These are phyloP conservation scores for Psilocybe tampanensis DNA, from an alignment of 768 basidiomycete genomes.

Conservation along the genomic window DNA sequence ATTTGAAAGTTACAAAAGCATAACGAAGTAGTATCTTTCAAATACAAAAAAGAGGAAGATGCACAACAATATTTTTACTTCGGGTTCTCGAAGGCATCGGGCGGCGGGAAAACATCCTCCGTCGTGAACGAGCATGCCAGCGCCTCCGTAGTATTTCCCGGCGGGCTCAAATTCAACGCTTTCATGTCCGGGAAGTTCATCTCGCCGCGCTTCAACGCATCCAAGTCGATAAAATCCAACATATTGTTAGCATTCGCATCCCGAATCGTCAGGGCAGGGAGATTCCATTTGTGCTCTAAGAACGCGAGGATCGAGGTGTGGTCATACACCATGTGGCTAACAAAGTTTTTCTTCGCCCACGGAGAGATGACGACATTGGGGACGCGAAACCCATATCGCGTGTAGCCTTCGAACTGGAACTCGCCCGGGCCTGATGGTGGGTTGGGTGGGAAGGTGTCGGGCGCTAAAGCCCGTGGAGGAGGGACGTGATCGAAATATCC, in stretches of 20 bases:
- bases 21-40: no score
- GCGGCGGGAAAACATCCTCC: background rate
- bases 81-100: background rate
- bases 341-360: background rate
- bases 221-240: slow-evolving; percentile 1
- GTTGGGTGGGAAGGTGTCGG: background rate
- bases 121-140: slow-evolving; percentile 1
- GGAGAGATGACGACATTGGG: background rate
- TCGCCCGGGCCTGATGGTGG: background rate
- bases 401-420: background rate
- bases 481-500: slow-evolving; percentile 4
- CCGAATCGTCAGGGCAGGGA: slow-evolving; percentile 1
- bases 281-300: slow-evolving; percentile 3
- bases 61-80: no score
- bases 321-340: background rate
- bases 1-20: no score
- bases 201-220: background rate
- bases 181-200: background rate
- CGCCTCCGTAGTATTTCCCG: background rate
- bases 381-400: background rate
- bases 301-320: slow-evolving; percentile 1
- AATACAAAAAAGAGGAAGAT: no score
- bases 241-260: slow-evolving; percentile 4
- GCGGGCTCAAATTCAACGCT: background rate
- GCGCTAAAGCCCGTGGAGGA: background rate